Base-by-base conservation (phyloP, 2,329 filamentous ascomycete genomes). In the Sporothrix pseudoabietina region DNA sequence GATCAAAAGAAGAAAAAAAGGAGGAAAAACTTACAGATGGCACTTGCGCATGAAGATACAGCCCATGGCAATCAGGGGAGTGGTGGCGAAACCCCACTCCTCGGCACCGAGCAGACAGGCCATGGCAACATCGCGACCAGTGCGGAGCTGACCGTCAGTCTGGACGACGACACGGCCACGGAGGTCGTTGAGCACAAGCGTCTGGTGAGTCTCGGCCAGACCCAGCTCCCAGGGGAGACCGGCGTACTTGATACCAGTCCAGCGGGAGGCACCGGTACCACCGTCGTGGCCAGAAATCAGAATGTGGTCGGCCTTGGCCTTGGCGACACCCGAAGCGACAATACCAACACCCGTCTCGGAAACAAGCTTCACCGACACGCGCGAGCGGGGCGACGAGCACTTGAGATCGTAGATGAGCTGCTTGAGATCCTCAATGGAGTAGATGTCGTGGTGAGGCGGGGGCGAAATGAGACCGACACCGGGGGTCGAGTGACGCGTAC, bases 181-280 rank as follows among this genome's bases (percentile, higher is more conserved):
- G 22, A 98, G 89, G 80, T 98, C 95, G 82, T 98, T 98, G 55
- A 98, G 87, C 14, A 98, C 95, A 76, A 98, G 86, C 16, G 95
- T 98, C 84, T 98, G 95, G 81, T 98, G 95, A 63, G 94, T 98
- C 85, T 98, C 95, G 6, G 95, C 95, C 78, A 98, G 91, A 88
- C 95, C 95, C 77, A 98, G 82, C 82, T 98, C 95, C 94, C 94
- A 98, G 35, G 95, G 95, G 49, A 98, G 89, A 87, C 95, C 95
- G 69, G 94, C 95, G 81, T 98, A 97, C 83, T 98, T 98, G 89
- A 97, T 98, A 86, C 95, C 95, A 79, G 95, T 98, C 95, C 95
- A 98, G 82, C 95, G 88, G 70, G 94, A 98, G 75, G 95, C 95
- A 86, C 95, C 95, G 75, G 95, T 98, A 82, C 95, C 95, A 86